A percentile compares a stretch with the other conserved stretches of the same genome.
Evolutionary conservation across 805 yeast genomes (phyloP).

Genomic region (Candida nonsorbophila): DNA sequence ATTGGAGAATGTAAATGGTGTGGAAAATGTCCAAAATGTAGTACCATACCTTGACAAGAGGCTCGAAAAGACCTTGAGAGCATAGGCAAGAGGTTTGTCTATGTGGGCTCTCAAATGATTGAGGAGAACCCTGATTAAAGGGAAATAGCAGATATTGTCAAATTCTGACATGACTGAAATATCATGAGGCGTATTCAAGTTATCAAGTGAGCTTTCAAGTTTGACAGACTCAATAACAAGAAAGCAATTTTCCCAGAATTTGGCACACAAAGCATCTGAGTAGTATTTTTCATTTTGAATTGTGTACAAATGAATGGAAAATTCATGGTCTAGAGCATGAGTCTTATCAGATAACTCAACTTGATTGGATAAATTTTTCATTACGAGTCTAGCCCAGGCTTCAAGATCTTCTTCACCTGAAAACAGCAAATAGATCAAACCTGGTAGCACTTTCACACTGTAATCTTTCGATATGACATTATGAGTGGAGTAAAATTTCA

Average conservation of each 20-base stretch:
- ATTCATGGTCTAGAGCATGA: slow-evolving; percentile 48
- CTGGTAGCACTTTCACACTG: no score
- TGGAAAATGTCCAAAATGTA: slow-evolving; percentile 50
- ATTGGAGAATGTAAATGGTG: slow-evolving; percentile 51
- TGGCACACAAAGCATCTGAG: slow-evolving; percentile 31
- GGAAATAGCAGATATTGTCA: slow-evolving; percentile 27
- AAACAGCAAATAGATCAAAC: slow-evolving; percentile 48
- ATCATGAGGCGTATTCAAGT: slow-evolving; percentile 22
- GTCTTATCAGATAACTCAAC: slow-evolving; percentile 5
- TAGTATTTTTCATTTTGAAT: slow-evolving; percentile 52
- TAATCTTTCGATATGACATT: no score
- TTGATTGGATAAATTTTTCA: slow-evolving; percentile 3
- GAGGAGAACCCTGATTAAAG: slow-evolving; percentile 35
- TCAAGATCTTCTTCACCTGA: slow-evolving; percentile 46
- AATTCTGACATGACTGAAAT: slow-evolving; percentile 22
- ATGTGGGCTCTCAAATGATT: slow-evolving; percentile 49
- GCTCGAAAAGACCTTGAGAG: slow-evolving; percentile 47
- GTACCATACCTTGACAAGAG: slow-evolving; percentile 38
- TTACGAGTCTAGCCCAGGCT: slow-evolving; percentile 37
- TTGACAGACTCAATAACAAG: slow-evolving; percentile 32
- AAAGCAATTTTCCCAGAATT: slow-evolving; percentile 44
- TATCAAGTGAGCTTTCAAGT: slow-evolving; percentile 24
- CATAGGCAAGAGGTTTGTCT: slow-evolving; percentile 46
- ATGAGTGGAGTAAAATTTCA: no score
- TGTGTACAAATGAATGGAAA: slow-evolving; percentile 42